Percentiles rank a stretch among this genome's conserved stretches.
Conservation (phyloP, 176 grass and related monocot genomes). For the Zoysia japonica region DNA sequence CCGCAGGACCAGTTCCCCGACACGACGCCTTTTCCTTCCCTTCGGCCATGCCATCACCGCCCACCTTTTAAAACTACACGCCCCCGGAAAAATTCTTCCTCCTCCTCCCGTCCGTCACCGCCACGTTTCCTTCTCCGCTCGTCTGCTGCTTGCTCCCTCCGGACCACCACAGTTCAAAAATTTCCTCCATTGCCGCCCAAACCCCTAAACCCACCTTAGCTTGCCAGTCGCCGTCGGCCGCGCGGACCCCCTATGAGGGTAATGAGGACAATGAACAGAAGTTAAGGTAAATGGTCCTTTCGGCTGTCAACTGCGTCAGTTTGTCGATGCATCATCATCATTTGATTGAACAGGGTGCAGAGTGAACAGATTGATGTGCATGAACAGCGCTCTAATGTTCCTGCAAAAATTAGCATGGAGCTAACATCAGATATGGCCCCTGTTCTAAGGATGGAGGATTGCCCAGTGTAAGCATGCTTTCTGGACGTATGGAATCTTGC, state of each 20-base stretch:
- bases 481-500: slow-evolving; percentile 40
- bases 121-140: background rate
- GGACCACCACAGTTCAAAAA: slow-evolving; percentile 43
- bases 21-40: too few relatives aligned
- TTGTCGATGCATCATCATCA: slow-evolving; percentile 26
- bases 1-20: background rate
- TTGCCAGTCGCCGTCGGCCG: background rate
- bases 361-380: slow-evolving; percentile 35
- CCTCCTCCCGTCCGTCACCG: background rate
- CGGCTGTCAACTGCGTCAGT: slow-evolving; percentile 14
- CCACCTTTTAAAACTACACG: slow-evolving; percentile 31
- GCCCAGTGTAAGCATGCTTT: slow-evolving; percentile 26
- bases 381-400: slow-evolving; percentile 15
- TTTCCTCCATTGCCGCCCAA: slow-evolving; percentile 48
- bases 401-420: slow-evolving; percentile 32
- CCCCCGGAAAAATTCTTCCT: background rate
- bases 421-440: slow-evolving; percentile 29
- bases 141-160: background rate
- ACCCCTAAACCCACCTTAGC: slow-evolving; percentile 28
- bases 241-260: slow-evolving; percentile 53
- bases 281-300: slow-evolving; percentile 44
- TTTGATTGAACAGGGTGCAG: slow-evolving; percentile 39
- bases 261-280: slow-evolving; percentile 58
- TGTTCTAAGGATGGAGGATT: slow-evolving; percentile 36
- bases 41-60: too few relatives aligned